Evolutionary conservation across 2,329 filamentous ascomycete species (phyloP).

Genomic region (Colletotrichum gloeosporioides): DNA sequence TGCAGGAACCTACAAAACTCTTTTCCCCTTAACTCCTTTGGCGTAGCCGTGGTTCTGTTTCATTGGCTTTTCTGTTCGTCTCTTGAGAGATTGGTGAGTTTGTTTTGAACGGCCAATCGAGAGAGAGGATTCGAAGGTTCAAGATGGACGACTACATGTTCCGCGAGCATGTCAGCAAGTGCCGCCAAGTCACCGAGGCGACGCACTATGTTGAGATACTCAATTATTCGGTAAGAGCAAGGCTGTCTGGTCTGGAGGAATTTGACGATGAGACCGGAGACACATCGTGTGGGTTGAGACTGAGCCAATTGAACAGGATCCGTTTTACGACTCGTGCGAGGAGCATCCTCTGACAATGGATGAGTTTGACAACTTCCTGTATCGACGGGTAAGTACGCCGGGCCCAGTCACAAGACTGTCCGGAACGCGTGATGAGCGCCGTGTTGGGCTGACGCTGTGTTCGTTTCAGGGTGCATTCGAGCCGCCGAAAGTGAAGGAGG

Average conservation of each 20-base stretch:
- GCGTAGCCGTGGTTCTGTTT: slow-evolving; percentile 1
- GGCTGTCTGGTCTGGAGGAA: not conserved
- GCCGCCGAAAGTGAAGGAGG: slow-evolving; percentile 47
- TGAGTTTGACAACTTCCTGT: slow-evolving; percentile 64
- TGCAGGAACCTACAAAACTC: slow-evolving; percentile 17
- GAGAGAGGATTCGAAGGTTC: slow-evolving; percentile 6
- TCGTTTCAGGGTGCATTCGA: slow-evolving; percentile 57
- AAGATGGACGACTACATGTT: slow-evolving; percentile 67
- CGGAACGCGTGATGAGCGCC: not conserved
- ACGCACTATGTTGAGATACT: slow-evolving; percentile 64
- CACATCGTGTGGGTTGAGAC: not conserved
- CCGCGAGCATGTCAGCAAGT: slow-evolving; percentile 50
- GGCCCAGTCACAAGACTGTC: not conserved
- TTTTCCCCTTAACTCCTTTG: not conserved
- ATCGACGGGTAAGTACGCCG: slow-evolving; percentile 47
- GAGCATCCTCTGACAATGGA: slow-evolving; percentile 56
- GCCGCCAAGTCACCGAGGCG: slow-evolving; percentile 53
- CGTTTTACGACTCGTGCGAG: slow-evolving; percentile 53
- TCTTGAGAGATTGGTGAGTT: not conserved
- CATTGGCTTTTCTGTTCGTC: not conserved
- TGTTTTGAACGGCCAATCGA: not conserved
- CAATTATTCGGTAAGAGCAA: slow-evolving; percentile 59
- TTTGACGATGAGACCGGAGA: not conserved
- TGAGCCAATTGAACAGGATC: slow-evolving; percentile 43
- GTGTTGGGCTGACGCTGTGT: slow-evolving; percentile 11